phyloP scores from a whole-genome alignment of 805 yeast species.

The Yarrowia osloensis region DNA sequence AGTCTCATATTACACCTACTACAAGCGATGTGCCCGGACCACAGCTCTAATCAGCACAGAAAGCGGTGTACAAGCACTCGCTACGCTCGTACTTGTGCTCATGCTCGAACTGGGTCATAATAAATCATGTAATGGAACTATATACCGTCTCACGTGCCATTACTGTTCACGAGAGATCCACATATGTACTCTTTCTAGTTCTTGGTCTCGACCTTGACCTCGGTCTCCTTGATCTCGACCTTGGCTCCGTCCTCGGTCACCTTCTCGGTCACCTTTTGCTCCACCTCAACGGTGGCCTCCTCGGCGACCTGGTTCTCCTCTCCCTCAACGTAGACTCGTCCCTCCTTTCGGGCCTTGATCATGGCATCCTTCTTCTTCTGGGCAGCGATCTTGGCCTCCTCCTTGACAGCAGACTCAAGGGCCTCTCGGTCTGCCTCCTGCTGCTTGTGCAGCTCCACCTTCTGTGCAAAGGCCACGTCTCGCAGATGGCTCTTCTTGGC shows the following conservation, averaged over 20 bases:
- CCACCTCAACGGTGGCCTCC: not conserved
- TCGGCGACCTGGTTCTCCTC: slow-evolving; percentile 8
- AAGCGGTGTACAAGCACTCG: too few species aligned
- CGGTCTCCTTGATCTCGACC: slow-evolving; percentile 14
- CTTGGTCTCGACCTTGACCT: slow-evolving; percentile 15
- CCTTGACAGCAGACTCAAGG: not conserved
- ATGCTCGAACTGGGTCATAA: too few species aligned
- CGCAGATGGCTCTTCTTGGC: slow-evolving; percentile 17
- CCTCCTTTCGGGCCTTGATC: slow-evolving; percentile 26
- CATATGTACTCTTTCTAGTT: slow-evolving; percentile 23
- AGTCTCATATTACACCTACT: too few species aligned
- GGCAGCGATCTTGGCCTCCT: slow-evolving; percentile 3
- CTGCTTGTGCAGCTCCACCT: slow-evolving; percentile 27
- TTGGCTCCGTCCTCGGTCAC: slow-evolving; percentile 11
- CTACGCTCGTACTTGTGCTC: too few species aligned
- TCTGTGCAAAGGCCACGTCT: slow-evolving; percentile 15
- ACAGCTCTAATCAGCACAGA: too few species aligned
- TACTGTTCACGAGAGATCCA: slow-evolving; percentile 26
- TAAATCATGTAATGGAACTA: slow-evolving; percentile 31
- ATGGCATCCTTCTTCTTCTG: slow-evolving; percentile 16
- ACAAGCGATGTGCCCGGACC: too few species aligned
- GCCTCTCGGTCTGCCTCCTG: slow-evolving; percentile 30
- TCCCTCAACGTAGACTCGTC: slow-evolving; percentile 27
- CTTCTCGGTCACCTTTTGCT: not conserved
- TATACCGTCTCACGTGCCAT: slow-evolving; percentile 31